A percentile compares a stretch with the other conserved stretches of the same genome.
These are phyloP conservation scores for Hypomontagnella submonticulosa DNA, from an alignment of 495 filamentous ascomycete genomes.

Conservation along the genomic window DNA sequence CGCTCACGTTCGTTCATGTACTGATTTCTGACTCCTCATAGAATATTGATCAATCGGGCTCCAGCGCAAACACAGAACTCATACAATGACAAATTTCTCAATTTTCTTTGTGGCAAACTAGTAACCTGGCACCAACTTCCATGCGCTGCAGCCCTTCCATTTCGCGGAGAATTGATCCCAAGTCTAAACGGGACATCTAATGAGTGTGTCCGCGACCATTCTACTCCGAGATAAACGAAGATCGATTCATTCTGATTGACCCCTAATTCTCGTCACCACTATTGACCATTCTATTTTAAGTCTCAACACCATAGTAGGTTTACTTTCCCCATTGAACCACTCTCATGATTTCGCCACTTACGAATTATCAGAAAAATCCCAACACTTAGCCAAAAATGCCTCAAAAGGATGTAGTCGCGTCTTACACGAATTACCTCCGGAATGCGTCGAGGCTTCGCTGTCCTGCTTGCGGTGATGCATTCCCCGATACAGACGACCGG, in stretches of 20 bases:
- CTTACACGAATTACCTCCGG: constrained; percentile 41
- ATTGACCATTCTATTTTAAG: not conserved
- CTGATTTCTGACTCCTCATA: not conserved
- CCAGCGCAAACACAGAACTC: not conserved
- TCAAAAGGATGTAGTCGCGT: constrained; percentile 35
- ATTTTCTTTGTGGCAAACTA: constrained; percentile 2
- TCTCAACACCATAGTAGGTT: not conserved
- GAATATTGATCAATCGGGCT: constrained; percentile 1
- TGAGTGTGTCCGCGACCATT: constrained; percentile 16
- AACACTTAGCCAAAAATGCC: constrained; percentile 31
- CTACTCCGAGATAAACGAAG: constrained; percentile 30
- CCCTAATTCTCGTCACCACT: not conserved
- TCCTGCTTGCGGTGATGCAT: constrained; percentile 32
- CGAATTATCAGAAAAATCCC: not conserved
- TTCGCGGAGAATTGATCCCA: not conserved
- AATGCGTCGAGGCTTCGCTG: constrained; percentile 37
- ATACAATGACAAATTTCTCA: not conserved
- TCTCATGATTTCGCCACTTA: not conserved
- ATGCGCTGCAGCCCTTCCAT: constrained; percentile 6
- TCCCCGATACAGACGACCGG: constrained; percentile 34
- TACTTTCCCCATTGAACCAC: not conserved
- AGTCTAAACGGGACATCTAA: constrained; percentile 1
- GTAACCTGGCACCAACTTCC: constrained; percentile 12
- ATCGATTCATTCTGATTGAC: constrained; percentile 25
- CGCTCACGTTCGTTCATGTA: not conserved